Base-by-base conservation (phyloP, 169 alveolate species). In the Cryptosporidium parvum region DNA sequence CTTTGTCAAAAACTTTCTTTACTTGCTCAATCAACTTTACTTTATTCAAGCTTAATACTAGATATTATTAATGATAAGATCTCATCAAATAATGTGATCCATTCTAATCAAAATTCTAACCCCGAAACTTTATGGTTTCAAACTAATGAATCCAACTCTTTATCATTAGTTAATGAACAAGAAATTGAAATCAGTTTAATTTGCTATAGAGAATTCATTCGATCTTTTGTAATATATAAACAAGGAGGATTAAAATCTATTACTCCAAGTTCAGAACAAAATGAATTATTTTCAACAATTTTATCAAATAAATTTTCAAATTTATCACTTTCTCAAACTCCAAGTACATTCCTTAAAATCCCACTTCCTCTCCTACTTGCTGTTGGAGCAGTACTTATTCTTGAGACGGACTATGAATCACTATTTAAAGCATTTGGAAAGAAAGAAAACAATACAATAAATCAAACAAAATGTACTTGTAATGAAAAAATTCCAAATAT, bases 1-100 rank as follows among this genome's bases (percentile, higher is more conserved):
- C 67, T 80, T 16, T 62, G 72, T 44, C 89, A 80, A 14, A 80
- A 80, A n/a, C 72, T 80, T 42, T 80, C 89, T 29, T 18, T 80
- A 3, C 53, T 80, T 29, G n/a, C 89, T 31, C 80, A 80, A 29
- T 42, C 80, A 18, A 65, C 75, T 0, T 23, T 80, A 18, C 37
- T 80, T 7, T 80, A 62, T 48, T 37, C 51, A 23, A 59, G 45
- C 14, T 29, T 80, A 29, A 80, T 80, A 21, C 6, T 62, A 10
- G 89, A 80, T 48, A 62, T 80, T 3, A 73, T 73, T 33, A 59
- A 73, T 29, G 86, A 73, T 26, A 35, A 59, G 67, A 56, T 56
- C 67, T 56, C 39, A 23, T 56, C 67, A 56, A 26, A 26, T 8
- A 0, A 21, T 16, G 35, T 0, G 35, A 26, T 56, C 35, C 26